phyloP scores from a whole-genome alignment of 2,329 filamentous ascomycete genomes.

The Trichoderma koningii region DNA sequence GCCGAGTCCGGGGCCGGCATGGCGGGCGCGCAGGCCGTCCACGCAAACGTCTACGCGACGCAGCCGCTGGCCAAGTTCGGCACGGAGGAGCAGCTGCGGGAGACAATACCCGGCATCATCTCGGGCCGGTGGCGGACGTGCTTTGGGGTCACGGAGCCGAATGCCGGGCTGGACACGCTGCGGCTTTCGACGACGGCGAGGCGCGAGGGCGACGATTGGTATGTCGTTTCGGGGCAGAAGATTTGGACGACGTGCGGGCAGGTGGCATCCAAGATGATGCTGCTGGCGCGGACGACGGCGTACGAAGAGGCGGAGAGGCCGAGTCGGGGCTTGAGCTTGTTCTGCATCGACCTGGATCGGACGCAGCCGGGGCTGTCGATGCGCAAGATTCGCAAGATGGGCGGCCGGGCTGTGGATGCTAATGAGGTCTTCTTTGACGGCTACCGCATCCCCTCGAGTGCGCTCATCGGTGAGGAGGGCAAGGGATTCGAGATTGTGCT shows the following conservation, averaged over 20 bases:
- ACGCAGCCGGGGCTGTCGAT: constrained; percentile 62
- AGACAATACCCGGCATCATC: constrained; percentile 70
- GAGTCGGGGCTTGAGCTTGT: constrained; percentile 75
- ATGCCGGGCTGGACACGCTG: constrained; percentile 77
- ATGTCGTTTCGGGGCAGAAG: constrained; percentile 74
- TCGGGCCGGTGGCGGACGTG: constrained; percentile 71
- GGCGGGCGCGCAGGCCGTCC: constrained; percentile 65
- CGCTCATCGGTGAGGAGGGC: constrained; percentile 70
- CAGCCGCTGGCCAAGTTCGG: constrained; percentile 75
- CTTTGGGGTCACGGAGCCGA: constrained; percentile 84
- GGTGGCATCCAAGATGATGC: constrained; percentile 79
- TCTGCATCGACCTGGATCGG: constrained; percentile 76
- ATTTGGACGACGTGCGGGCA: constrained; percentile 90
- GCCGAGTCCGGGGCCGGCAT: constrained; percentile 78
- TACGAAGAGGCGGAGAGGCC: constrained; percentile 67
- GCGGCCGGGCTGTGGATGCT: constrained; percentile 76
- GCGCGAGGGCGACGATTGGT: constrained; percentile 53
- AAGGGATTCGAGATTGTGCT: constrained; percentile 79
- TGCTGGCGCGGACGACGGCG: constrained; percentile 74
- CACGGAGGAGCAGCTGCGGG: constrained; percentile 61
- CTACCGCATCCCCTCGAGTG: constrained; percentile 65
- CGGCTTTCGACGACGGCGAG: constrained; percentile 66
- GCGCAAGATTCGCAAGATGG: constrained; percentile 81
- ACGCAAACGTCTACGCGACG: constrained; percentile 72
- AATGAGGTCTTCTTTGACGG: constrained; percentile 89